Evolutionary conservation across 2,329 filamentous ascomycete genomes (phyloP), one percentile per base, ranked within the genome.

Genomic region (Colletotrichum higginsianum): DNA sequence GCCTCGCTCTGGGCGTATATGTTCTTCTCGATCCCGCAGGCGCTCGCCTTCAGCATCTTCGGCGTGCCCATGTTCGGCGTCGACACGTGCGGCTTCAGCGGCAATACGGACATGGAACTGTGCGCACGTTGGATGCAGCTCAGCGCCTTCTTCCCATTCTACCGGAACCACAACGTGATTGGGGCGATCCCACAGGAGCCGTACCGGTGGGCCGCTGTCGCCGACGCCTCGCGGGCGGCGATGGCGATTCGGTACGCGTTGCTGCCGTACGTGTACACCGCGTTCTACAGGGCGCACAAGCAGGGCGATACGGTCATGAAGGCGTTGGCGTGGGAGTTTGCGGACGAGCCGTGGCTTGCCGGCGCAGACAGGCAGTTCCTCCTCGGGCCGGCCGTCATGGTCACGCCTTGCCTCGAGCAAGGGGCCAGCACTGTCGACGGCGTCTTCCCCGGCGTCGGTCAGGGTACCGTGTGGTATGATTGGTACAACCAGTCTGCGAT

Each of bases 1-100:
- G 83, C 85, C 21, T 92, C 91, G 3, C 86, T 89, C 16, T 96
- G 92, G 89, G 86, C 87, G 0, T 92, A 91, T 79, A 93, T 95
- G 89, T 92, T 88, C 80, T 91, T 92, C 79, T 91, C 91, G 13
- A 96, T 96, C 76, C 89, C 93, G 0, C 93, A 95, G 79, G 93
- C 93, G 1, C 85, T 97, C 0, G 91, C 89, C 3, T 95, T 95
- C 81, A 35, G 55, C 67, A 89, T 94, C 5, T 94, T 92, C 74
- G 92, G 92, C 40, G 90, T 95, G 47, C 93, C 93, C 13, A 94
- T 95, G 92, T 94, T 94, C 74, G 92, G 92, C 11, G 87, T 88
- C 26, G 91, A 93, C 75, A 90, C 89, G 1, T 93, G 91, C 76
- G 92, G 93, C 0, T 94, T 94, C 83, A 87, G 86, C 64, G 90